Evolutionary conservation across 495 filamentous ascomycete genomes (phyloP).

Genomic region (Diplogelasinospora grovesii): DNA sequence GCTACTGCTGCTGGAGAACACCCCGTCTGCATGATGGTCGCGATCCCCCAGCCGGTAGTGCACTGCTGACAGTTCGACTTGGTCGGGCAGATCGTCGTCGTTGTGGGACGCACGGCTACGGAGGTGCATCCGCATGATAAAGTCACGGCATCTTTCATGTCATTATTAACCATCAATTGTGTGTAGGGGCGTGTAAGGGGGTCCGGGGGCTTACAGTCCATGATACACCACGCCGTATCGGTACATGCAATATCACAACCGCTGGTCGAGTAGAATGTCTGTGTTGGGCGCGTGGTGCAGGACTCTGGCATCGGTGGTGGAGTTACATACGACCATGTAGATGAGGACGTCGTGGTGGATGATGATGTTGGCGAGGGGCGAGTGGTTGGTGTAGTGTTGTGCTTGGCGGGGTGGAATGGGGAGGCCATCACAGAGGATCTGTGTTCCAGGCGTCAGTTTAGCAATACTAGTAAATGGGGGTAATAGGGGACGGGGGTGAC

Average conservation of each 20-base stretch:
- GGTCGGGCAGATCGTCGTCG: slow-evolving; percentile 18
- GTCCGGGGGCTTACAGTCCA: slow-evolving; percentile 1
- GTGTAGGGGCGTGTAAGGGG: neutral
- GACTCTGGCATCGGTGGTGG: neutral
- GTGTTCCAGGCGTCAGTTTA: too few species aligned
- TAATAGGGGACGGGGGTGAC: too few species aligned
- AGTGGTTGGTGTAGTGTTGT: too few species aligned
- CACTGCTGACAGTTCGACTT: slow-evolving; percentile 11
- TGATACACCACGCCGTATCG: slow-evolving; percentile 1
- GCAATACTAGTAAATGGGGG: too few species aligned
- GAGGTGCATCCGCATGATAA: slow-evolving; percentile 19
- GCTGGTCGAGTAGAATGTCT: slow-evolving; percentile 4
- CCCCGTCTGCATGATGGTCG: slow-evolving; percentile 3
- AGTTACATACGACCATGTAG: too few species aligned
- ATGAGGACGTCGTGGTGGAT: too few species aligned
- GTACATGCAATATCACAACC: slow-evolving; percentile 8
- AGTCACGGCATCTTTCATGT: neutral
- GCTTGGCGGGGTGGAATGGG: too few species aligned
- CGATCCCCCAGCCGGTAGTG: slow-evolving; percentile 10
- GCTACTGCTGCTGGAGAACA: neutral
- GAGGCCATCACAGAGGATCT: too few species aligned
- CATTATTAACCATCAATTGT: neutral
- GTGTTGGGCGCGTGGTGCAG: slow-evolving; percentile 10
- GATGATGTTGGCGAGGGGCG: too few species aligned
- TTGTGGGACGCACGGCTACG: slow-evolving; percentile 11